These are phyloP conservation scores for Fistulina hepatica DNA, from an alignment of 1,284 basidiomycete species.

Conservation along the genomic window DNA sequence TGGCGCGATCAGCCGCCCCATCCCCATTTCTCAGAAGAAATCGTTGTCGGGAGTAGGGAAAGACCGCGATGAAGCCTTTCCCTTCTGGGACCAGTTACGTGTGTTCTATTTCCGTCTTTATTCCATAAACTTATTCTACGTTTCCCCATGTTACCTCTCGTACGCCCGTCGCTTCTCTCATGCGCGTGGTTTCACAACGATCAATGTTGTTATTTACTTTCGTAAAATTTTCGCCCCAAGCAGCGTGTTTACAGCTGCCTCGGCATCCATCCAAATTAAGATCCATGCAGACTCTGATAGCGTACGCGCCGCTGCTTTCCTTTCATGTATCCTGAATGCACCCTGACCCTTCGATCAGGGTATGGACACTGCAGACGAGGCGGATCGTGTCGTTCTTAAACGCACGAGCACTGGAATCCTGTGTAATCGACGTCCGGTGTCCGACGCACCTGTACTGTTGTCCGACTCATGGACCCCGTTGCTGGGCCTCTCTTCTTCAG, in stretches of 20 bases:
- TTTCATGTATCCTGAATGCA: neutral
- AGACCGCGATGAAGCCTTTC: slow-evolving; percentile 86
- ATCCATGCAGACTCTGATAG: slow-evolving; percentile 41
- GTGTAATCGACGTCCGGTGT: slow-evolving; percentile 54
- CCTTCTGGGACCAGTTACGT: slow-evolving; percentile 99
- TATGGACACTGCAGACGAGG: slow-evolving; percentile 16
- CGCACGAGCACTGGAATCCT: slow-evolving; percentile 70
- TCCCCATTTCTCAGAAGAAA: slow-evolving; percentile 78
- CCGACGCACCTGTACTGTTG: slow-evolving; percentile 35
- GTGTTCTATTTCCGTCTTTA: slow-evolving; percentile 25
- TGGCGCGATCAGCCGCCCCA: slow-evolving; percentile 58
- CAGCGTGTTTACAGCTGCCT: slow-evolving; percentile 70
- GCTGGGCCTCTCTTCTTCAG: too few species aligned
- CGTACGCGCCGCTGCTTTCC: slow-evolving; percentile 18
- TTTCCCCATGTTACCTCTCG: slow-evolving; percentile 1
- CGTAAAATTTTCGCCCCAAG: slow-evolving; percentile 1
- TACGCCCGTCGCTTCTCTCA: too few species aligned
- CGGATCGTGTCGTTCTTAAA: slow-evolving; percentile 26
- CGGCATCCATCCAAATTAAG: slow-evolving; percentile 67
- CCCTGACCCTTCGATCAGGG: slow-evolving; percentile 12
- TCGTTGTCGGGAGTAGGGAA: slow-evolving; percentile 77
- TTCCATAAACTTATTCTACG: slow-evolving; percentile 2
- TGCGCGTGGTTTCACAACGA: too few species aligned
- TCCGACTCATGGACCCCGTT: too few species aligned
- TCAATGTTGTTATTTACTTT: too few species aligned